Percentiles rank a stretch among this genome's conserved stretches.
These are phyloP conservation scores for Hirschioporus abietinus DNA, from an alignment of 768 basidiomycete genomes.

Conservation along the genomic window DNA sequence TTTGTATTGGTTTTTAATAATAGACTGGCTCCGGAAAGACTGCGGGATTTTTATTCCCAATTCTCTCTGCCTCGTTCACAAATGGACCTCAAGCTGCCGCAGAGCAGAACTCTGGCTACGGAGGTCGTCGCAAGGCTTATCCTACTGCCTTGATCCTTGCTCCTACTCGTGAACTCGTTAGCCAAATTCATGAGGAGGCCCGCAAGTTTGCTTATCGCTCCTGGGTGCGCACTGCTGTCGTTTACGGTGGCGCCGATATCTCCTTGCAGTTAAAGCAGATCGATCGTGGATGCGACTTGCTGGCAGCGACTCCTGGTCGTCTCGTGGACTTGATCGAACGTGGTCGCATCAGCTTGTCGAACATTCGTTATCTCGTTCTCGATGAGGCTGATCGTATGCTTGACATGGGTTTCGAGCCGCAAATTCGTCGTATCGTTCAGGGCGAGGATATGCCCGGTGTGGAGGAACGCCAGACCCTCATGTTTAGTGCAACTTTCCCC, in stretches of 20 bases:
- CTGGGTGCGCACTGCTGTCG: conserved; percentile 98
- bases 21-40: conserved; percentile 99
- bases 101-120: conserved; percentile 41
- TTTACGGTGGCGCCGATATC: conserved; percentile 99
- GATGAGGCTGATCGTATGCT: conserved; percentile 99
- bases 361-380: conserved; percentile 96
- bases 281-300: conserved; percentile 94
- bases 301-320: conserved; percentile 96
- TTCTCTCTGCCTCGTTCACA: conserved; percentile 87
- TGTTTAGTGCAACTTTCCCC: conserved; percentile 99
- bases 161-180: conserved; percentile 97
- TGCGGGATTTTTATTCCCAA: conserved; percentile 98
- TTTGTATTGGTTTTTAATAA: conserved; percentile 8
- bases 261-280: conserved; percentile 89
- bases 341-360: conserved; percentile 91
- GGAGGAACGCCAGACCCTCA: conserved; percentile 90
- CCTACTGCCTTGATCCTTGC: conserved; percentile 97
- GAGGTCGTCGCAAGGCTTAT: conserved; percentile 81
- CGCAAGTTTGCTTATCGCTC: conserved; percentile 99
- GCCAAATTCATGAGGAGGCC: conserved; percentile 98
- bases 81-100: conserved; percentile 71
- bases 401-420: conserved; percentile 99
- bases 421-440: conserved; percentile 96
- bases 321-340: conserved; percentile 98
- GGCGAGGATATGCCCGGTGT: conserved; percentile 98